A percentile compares a stretch with the other conserved stretches of the same genome.
These are phyloP conservation scores for Sambucus nigra DNA, from an alignment of 129 eudicot genomes.

Conservation along the genomic window DNA sequence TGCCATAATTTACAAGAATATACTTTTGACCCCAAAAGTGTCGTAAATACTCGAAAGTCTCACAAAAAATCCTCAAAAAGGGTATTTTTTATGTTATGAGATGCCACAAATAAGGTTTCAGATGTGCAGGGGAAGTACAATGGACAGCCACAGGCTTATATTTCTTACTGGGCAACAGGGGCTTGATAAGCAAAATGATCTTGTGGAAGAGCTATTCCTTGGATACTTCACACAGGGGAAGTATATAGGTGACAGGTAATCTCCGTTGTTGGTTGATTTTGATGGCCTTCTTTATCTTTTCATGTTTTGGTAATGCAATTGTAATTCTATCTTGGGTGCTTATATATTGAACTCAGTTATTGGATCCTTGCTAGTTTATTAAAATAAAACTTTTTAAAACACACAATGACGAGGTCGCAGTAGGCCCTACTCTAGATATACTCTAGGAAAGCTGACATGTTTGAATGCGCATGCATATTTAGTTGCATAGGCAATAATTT, in stretches of 20 bases:
- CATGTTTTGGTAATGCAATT: background rate
- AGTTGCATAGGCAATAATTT: too few species aligned
- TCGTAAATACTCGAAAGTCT: too few species aligned
- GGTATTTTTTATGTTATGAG: background rate
- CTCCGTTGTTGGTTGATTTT: background rate
- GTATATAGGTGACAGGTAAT: constrained; percentile 85
- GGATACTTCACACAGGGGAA: constrained; percentile 90
- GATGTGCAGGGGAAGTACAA: constrained; percentile 61
- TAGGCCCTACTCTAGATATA: too few species aligned
- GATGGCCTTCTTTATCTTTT: background rate
- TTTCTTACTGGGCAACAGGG: constrained; percentile 84
- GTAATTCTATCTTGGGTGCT: background rate
- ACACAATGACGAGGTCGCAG: too few species aligned
- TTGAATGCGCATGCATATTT: too few species aligned
- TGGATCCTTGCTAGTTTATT: too few species aligned
- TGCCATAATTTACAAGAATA: too few species aligned
- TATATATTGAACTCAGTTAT: too few species aligned
- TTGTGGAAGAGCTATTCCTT: constrained; percentile 71
- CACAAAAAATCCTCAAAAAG: too few species aligned
- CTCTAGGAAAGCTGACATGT: too few species aligned
- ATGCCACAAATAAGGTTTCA: constrained; percentile 5
- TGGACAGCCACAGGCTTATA: constrained; percentile 94
- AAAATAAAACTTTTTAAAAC: too few species aligned
- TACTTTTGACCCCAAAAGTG: too few species aligned
- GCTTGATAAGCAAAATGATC: constrained; percentile 68